phyloP scores from a whole-genome alignment of 768 basidiomycete species.

The Amanita rubescens region DNA sequence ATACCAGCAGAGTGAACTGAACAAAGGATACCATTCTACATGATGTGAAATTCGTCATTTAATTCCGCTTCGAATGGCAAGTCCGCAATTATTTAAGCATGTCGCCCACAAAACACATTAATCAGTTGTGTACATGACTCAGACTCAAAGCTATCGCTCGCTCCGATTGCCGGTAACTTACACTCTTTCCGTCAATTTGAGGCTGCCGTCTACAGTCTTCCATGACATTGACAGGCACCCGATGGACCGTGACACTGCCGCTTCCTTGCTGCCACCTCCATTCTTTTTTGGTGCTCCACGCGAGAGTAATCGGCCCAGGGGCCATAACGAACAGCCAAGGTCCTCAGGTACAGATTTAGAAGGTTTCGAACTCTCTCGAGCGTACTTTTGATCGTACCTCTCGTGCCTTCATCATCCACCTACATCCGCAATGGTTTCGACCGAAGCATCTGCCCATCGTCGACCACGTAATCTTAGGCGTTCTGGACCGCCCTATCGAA shows the following conservation, averaged over 20 bases:
- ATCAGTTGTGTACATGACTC: too few relatives aligned
- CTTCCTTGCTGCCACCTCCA: background rate
- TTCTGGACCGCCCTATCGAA: background rate
- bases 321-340: background rate
- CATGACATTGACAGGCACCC: background rate
- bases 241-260: background rate
- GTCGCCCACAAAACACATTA: too few relatives aligned
- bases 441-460: background rate
- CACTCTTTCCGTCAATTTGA: background rate
- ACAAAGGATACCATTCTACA: background rate
- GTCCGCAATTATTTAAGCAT: too few relatives aligned
- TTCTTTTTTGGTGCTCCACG: background rate
- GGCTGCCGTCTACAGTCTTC: background rate
- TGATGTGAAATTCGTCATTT: background rate
- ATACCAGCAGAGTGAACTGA: background rate
- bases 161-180: too few relatives aligned
- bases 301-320: background rate
- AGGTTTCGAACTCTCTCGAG: background rate
- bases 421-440: background rate
- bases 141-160: too few relatives aligned
- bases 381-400: slow-evolving; percentile 5
- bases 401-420: background rate
- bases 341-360: slow-evolving; percentile 3
- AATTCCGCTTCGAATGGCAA: background rate
- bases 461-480: background rate